Percentiles rank a stretch among this genome's conserved stretches.
Evolutionary conservation across 139 green algal genomes (phyloP).

Genomic region (Chlamydomonas schloesseri): DNA sequence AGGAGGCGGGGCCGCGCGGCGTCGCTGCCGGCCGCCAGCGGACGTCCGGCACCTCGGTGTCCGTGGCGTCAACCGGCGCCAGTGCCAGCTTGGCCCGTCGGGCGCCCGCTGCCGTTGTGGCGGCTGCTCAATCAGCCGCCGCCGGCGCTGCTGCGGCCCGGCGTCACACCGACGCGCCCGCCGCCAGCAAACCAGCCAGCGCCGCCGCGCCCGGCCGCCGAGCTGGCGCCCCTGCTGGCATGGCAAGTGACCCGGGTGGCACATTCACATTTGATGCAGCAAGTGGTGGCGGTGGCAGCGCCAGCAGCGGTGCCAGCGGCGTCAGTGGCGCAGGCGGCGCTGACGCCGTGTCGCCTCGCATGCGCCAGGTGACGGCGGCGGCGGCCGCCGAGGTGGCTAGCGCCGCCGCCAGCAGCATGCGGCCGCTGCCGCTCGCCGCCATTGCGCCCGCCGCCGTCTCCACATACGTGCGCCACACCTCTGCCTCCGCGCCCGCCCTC

Average conservation of each 20-base stretch:
- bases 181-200: background rate
- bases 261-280: background rate
- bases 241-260: background rate
- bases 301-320: background rate
- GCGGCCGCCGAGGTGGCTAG: conserved; percentile 4
- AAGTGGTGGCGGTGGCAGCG: background rate
- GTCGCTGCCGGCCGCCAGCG: background rate
- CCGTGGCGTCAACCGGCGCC: background rate
- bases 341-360: conserved; percentile 15
- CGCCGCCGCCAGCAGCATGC: conserved; percentile 16
- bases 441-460: background rate
- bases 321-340: background rate
- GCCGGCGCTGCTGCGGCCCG: background rate
- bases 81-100: background rate
- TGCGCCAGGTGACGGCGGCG: background rate
- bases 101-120: background rate
- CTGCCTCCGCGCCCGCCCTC: background rate
- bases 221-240: no score
- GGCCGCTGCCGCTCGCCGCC: background rate
- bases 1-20: background rate
- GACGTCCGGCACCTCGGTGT: background rate
- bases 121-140: background rate
- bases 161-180: background rate
- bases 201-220: no score
- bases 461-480: background rate